Evolutionary conservation across 352 stramenopile genomes (phyloP).

Genomic region (Phytophthora podocarpi): DNA sequence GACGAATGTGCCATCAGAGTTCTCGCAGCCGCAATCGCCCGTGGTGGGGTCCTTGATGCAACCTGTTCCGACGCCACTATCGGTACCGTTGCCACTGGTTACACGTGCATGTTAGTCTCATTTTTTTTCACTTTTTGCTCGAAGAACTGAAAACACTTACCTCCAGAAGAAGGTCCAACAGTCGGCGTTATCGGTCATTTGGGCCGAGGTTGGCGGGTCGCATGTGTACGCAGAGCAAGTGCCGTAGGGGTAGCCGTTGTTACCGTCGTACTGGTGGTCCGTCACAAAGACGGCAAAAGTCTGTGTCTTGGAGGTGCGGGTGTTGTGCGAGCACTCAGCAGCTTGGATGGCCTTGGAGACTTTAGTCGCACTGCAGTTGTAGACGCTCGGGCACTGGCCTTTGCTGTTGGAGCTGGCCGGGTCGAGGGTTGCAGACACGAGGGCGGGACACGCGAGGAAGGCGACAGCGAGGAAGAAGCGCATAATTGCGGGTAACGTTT

Average conservation of each 20-base stretch:
- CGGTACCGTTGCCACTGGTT: conserved; percentile 27
- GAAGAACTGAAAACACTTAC: conserved; percentile 15
- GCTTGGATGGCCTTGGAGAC: conserved; percentile 36
- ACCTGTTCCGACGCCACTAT: conserved; percentile 22
- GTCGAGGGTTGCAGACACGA: conserved; percentile 34
- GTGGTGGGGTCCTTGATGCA: conserved; percentile 36
- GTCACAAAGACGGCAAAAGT: conserved; percentile 40
- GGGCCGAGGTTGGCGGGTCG: neutral
- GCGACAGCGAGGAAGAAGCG: conserved; percentile 20
- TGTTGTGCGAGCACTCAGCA: conserved; percentile 47
- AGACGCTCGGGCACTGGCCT: conserved; percentile 23
- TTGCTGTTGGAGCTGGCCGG: conserved; percentile 27
- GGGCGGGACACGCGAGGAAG: conserved; percentile 24
- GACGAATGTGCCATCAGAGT: conserved; percentile 36
- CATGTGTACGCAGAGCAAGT: conserved; percentile 38
- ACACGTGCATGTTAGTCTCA: conserved; percentile 9
- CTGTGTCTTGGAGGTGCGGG: conserved; percentile 32
- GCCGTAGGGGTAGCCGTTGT: conserved; percentile 39
- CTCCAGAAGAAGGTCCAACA: conserved; percentile 47
- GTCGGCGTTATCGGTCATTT: conserved; percentile 29
- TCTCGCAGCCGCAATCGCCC: conserved; percentile 38
- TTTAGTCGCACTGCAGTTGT: conserved; percentile 28
- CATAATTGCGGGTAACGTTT: conserved; percentile 13
- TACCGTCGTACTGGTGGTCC: conserved; percentile 40
- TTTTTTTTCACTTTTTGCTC: neutral